Conservation (phyloP, 148 eudicot genomes). For the Camellia lanceoleosa region DNA sequence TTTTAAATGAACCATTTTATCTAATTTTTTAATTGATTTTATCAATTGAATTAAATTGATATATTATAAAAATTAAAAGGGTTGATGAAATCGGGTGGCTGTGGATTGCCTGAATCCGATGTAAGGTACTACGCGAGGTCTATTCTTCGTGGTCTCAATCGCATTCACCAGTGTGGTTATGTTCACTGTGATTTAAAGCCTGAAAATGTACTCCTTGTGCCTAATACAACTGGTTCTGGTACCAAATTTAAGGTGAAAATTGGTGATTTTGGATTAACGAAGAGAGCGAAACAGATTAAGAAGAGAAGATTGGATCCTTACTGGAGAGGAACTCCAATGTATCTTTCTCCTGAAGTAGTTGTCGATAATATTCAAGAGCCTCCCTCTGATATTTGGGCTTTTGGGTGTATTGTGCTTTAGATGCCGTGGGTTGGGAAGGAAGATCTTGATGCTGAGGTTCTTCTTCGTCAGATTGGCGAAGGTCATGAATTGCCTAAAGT, state of each 20-base stretch:
- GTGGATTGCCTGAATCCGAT: constrained; percentile 33
- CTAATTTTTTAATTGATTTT: too few relatives aligned
- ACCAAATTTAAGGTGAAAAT: constrained; percentile 32
- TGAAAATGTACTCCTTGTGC: constrained; percentile 39
- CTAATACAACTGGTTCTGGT: background rate
- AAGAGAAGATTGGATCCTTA: constrained; percentile 32
- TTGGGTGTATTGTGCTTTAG: constrained; percentile 50
- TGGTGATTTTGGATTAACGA: constrained; percentile 46
- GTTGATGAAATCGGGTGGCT: constrained; percentile 30
- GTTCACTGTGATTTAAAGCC: constrained; percentile 53
- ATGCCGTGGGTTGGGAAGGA: constrained; percentile 34
- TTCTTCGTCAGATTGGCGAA: constrained; percentile 26
- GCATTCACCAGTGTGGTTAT: constrained; percentile 32
- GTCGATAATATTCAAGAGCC: constrained; percentile 30
- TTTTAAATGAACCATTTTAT: too few relatives aligned
- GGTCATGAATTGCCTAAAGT: constrained; percentile 25
- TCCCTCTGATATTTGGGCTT: constrained; percentile 52
- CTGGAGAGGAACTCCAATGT: constrained; percentile 44
- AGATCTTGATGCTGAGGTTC: constrained; percentile 19
- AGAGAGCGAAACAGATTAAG: constrained; percentile 24
- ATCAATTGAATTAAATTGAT: too few relatives aligned
- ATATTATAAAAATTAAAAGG: background rate
- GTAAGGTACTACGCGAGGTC: constrained; percentile 30
- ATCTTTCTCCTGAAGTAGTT: constrained; percentile 46
- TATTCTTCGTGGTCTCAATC: constrained; percentile 31